Percentiles rank a stretch among this genome's conserved stretches.
phyloP scores from a whole-genome alignment of 2,329 filamentous ascomycete genomes.

The Phyllosticta citribraziliensis region DNA sequence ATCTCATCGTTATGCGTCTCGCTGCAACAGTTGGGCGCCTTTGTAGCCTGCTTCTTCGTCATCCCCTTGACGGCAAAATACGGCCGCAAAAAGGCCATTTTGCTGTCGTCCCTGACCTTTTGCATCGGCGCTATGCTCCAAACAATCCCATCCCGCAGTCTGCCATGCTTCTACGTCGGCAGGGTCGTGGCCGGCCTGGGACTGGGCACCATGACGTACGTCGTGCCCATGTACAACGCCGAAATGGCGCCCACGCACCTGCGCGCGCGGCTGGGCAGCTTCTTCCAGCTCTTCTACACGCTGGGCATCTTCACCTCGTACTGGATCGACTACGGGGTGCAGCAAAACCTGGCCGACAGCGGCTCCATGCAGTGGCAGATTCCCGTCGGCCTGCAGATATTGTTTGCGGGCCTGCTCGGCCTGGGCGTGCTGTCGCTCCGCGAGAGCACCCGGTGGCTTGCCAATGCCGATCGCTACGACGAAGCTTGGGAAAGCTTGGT shows the following conservation, averaged over 20 bases:
- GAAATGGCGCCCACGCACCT: conserved; percentile 40
- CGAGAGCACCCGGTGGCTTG: conserved; percentile 55
- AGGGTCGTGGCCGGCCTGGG: conserved; percentile 57
- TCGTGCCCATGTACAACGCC: conserved; percentile 35
- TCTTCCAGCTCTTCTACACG: conserved; percentile 44
- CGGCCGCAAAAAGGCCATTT: conserved; percentile 37
- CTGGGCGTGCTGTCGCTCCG: conserved; percentile 20
- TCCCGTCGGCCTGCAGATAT: conserved; percentile 36
- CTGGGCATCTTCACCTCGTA: conserved; percentile 41
- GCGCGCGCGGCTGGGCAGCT: conserved; percentile 33
- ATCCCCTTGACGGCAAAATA: conserved; percentile 39
- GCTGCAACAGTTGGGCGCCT: conserved; percentile 43
- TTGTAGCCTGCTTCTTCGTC: conserved; percentile 42
- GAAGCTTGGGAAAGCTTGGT: conserved; percentile 43
- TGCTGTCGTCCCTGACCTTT: conserved; percentile 35
- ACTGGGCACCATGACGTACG: conserved; percentile 33
- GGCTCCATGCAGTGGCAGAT: conserved; percentile 44
- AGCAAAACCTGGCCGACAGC: conserved; percentile 21
- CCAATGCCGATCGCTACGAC: conserved; percentile 53
- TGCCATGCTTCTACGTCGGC: conserved; percentile 28
- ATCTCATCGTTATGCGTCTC: conserved; percentile 40
- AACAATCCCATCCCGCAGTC: conserved; percentile 36
- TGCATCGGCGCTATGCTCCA: conserved; percentile 36
- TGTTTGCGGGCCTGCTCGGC: conserved; percentile 23
- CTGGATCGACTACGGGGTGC: conserved; percentile 44